A percentile compares a stretch with the other conserved stretches of the same genome.
phyloP scores from a whole-genome alignment of 2,329 filamentous ascomycete genomes.

The Cadophora sp. region DNA sequence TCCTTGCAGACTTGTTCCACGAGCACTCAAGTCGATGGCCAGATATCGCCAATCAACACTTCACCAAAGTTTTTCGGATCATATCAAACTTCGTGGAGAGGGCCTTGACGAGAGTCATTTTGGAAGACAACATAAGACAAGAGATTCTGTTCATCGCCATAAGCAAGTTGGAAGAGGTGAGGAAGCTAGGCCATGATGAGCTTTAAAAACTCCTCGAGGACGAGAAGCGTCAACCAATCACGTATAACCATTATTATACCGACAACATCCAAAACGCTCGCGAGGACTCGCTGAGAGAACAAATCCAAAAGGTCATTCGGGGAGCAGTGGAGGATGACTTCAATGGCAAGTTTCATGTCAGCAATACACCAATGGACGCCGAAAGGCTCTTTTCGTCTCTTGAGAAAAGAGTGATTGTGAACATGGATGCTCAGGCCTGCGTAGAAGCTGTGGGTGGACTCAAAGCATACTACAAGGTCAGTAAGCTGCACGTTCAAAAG shows the following conservation, averaged over 20 bases:
- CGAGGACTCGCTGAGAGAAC: background rate
- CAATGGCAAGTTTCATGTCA: constrained; percentile 30
- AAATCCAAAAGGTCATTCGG: constrained; percentile 12
- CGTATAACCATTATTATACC: constrained; percentile 45
- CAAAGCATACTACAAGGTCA: constrained; percentile 40
- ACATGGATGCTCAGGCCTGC: constrained; percentile 42
- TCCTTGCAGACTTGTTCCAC: constrained; percentile 47
- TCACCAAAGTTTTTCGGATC: constrained; percentile 26
- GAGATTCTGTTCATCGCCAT: constrained; percentile 19
- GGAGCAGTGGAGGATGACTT: constrained; percentile 24
- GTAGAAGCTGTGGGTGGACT: constrained; percentile 35
- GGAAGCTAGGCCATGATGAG: constrained; percentile 25
- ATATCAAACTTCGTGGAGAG: constrained; percentile 29
- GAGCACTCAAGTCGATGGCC: constrained; percentile 45
- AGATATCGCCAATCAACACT: constrained; percentile 32
- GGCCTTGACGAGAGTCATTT: constrained; percentile 23
- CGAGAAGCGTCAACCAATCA: constrained; percentile 37
- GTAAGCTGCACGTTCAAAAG: background rate
- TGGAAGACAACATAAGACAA: constrained; percentile 20
- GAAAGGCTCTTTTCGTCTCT: constrained; percentile 26
- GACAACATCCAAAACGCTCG: constrained; percentile 41
- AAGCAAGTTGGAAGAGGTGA: constrained; percentile 21
- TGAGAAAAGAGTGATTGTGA: constrained; percentile 25
- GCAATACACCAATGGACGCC: constrained; percentile 23
- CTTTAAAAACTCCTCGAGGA: constrained; percentile 39